Evolutionary conservation across 2,329 filamentous ascomycete genomes (phyloP).

Genomic region (Beauveria sp.): DNA sequence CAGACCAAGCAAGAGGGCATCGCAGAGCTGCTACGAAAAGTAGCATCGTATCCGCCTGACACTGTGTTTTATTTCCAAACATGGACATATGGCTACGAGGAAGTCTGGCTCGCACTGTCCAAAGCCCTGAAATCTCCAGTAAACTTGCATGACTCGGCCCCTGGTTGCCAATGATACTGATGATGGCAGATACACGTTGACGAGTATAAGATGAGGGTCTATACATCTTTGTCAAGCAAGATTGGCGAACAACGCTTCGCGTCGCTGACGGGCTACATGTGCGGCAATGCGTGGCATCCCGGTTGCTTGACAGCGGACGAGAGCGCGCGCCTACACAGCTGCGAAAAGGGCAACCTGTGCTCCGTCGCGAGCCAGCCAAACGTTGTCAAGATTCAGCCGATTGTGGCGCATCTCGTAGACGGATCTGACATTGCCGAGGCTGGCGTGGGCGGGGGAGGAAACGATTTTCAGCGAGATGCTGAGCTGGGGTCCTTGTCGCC

Average conservation of each 20-base stretch:
- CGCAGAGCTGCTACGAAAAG: constrained; percentile 61
- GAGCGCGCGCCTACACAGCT: constrained; percentile 70
- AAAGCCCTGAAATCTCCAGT: constrained; percentile 59
- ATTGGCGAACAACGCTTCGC: constrained; percentile 38
- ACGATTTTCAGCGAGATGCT: constrained; percentile 61
- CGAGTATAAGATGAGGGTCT: constrained; percentile 68
- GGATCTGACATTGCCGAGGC: constrained; percentile 62
- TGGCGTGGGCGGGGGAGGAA: constrained; percentile 71
- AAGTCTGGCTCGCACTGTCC: constrained; percentile 80
- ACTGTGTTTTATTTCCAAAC: constrained; percentile 79
- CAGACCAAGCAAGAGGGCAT: constrained; percentile 67
- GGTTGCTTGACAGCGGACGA: constrained; percentile 65
- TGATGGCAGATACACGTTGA: constrained; percentile 65
- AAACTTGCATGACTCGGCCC: constrained; percentile 8
- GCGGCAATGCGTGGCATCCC: constrained; percentile 60
- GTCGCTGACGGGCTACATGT: constrained; percentile 62
- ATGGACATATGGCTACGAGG: constrained; percentile 88
- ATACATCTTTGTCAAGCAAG: constrained; percentile 48
- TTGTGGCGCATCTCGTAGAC: constrained; percentile 56
- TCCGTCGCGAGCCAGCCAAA: constrained; percentile 35
- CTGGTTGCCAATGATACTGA: not conserved
- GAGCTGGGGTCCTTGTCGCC: constrained; percentile 56
- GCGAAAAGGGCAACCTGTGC: constrained; percentile 65
- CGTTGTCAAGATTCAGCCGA: constrained; percentile 70
- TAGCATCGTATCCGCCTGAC: constrained; percentile 59